Conservation (phyloP, 192 early-diverging fungal species). For the Podochytrium sp. region DNA sequence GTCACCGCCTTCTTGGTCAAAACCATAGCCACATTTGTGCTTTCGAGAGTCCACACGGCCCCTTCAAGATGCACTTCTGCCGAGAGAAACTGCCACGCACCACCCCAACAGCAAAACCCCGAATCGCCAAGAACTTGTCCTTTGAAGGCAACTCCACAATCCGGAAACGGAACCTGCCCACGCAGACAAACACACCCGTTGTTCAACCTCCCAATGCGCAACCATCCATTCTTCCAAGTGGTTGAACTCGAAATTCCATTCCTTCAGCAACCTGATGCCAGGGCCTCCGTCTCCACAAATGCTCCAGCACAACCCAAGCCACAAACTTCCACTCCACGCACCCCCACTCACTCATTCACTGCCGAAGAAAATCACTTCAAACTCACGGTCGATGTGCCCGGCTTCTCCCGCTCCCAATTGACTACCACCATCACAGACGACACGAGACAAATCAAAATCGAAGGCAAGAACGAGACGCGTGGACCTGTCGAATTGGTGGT, state of each 20-base stretch:
- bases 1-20: constrained; percentile 1
- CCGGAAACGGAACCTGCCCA: neutral
- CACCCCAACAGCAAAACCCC: neutral
- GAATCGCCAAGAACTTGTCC: neutral
- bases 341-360: constrained; percentile 1
- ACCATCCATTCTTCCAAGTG: neutral
- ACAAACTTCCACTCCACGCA: neutral
- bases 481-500: neutral
- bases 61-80: neutral
- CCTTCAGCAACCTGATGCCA: neutral
- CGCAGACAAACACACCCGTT: too few relatives aligned
- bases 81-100: neutral
- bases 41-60: neutral
- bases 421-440: constrained; percentile 14
- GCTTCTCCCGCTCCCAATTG: neutral
- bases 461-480: neutral
- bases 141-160: neutral
- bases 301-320: neutral
- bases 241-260: neutral
- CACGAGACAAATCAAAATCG: neutral
- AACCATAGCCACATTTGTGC: neutral
- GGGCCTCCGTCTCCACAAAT: too few relatives aligned
- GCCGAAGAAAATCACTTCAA: neutral
- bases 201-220: neutral
- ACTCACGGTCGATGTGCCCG: constrained; percentile 18